These are phyloP conservation scores for Aspergillus spinulosporus DNA, from an alignment of 2,329 filamentous ascomycete genomes.

Conservation along the genomic window DNA sequence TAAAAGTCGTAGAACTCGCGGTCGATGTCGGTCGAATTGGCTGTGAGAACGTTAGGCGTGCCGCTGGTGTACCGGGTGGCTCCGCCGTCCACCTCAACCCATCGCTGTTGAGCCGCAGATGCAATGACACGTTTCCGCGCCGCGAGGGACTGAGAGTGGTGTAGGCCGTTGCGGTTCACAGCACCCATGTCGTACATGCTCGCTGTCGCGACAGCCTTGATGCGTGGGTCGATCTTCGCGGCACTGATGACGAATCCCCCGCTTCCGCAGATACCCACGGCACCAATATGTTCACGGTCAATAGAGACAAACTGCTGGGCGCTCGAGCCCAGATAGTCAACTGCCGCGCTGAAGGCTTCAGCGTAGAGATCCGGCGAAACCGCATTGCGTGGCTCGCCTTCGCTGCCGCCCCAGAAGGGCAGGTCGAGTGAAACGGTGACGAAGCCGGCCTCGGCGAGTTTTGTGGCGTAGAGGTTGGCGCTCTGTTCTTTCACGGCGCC, in stretches of 20 bases:
- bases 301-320: slow-evolving; percentile 25
- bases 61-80: slow-evolving; percentile 19
- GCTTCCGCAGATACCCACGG: slow-evolving; percentile 31
- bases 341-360: slow-evolving; percentile 28
- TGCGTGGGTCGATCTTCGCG: slow-evolving; percentile 33
- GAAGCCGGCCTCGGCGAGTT: slow-evolving; percentile 29
- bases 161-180: slow-evolving; percentile 15
- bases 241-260: slow-evolving; percentile 34
- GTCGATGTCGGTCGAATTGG: slow-evolving; percentile 21
- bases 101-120: slow-evolving; percentile 23
- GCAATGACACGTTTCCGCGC: slow-evolving; percentile 20
- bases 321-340: slow-evolving; percentile 27
- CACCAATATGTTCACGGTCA: slow-evolving; percentile 29
- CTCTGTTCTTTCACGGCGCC: slow-evolving; percentile 31
- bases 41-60: slow-evolving; percentile 25
- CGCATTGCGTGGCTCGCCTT: slow-evolving; percentile 26
- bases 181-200: slow-evolving; percentile 22
- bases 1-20: slow-evolving; percentile 38
- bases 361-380: slow-evolving; percentile 27
- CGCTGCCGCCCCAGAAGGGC: slow-evolving; percentile 27
- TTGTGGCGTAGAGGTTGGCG: slow-evolving; percentile 27
- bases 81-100: slow-evolving; percentile 22
- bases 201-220: slow-evolving; percentile 22
- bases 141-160: slow-evolving; percentile 14
- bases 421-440: slow-evolving; percentile 26